A percentile compares a stretch with the other conserved stretches of the same genome.
These are phyloP conservation scores for Whalleya microplaca DNA, from an alignment of 2,329 filamentous ascomycete species.

Conservation along the genomic window DNA sequence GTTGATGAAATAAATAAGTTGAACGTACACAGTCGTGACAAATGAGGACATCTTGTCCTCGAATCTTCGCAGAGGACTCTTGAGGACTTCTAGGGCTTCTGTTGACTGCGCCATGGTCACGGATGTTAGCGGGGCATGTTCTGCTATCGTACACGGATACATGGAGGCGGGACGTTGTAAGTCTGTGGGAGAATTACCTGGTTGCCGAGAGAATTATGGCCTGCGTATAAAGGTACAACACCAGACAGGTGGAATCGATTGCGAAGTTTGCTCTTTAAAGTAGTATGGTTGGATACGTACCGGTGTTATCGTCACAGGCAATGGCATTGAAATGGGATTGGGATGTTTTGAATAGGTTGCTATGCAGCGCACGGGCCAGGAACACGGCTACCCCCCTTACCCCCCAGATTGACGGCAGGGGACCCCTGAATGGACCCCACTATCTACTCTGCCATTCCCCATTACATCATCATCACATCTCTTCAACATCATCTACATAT, in stretches of 20 bases:
- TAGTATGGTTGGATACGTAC: not conserved
- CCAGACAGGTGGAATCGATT: not conserved
- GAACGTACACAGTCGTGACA: constrained; percentile 66
- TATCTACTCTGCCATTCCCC: not conserved
- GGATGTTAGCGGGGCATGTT: constrained; percentile 31
- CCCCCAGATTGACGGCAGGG: constrained; percentile 19
- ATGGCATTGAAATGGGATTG: constrained; percentile 16
- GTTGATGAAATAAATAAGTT: constrained; percentile 26
- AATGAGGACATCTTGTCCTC: constrained; percentile 69
- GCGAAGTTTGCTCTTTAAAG: not conserved
- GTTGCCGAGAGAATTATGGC: not conserved
- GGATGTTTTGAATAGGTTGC: constrained; percentile 30
- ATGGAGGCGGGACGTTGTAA: not conserved
- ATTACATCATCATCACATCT: not conserved
- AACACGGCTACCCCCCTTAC: not conserved
- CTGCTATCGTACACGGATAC: not conserved
- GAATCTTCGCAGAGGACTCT: constrained; percentile 23
- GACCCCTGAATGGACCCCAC: constrained; percentile 3
- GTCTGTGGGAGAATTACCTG: not conserved
- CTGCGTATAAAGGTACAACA: not conserved
- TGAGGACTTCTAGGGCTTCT: not conserved
- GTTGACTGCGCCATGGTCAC: constrained; percentile 29
- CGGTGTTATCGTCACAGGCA: constrained; percentile 9
- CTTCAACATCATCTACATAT: too few relatives aligned
- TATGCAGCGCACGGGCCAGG: constrained; percentile 26